Conservation (phyloP, 2,329 filamentous ascomycete genomes). For the Pseudogymnoascus sp. region DNA sequence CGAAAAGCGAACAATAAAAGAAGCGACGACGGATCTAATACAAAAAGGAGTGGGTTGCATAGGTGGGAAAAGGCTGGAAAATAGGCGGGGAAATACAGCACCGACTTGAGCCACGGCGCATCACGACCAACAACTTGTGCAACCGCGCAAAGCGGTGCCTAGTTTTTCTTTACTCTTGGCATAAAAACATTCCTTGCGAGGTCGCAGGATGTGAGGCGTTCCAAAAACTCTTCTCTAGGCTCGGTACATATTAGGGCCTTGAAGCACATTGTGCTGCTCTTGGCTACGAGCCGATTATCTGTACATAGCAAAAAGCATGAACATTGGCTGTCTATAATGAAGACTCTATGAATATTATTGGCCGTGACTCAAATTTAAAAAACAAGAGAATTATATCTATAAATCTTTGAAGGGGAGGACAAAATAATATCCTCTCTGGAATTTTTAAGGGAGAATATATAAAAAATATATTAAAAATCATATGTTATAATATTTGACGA, state of each 20-base stretch:
- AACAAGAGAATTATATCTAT: background rate
- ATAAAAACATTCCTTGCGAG: conserved; percentile 4
- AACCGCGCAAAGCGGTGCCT: background rate
- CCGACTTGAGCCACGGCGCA: conserved; percentile 3
- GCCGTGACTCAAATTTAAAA: background rate
- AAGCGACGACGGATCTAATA: background rate
- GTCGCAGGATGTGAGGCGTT: conserved; percentile 5
- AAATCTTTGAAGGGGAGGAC: background rate
- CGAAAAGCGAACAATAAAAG: background rate
- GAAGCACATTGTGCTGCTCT: background rate
- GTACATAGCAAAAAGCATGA: conserved; percentile 5
- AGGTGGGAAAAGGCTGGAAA: background rate
- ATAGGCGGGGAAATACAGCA: conserved; percentile 5
- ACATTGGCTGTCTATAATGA: background rate
- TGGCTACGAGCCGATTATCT: background rate
- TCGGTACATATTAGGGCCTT: background rate
- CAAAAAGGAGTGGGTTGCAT: background rate
- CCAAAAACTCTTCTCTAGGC: background rate
- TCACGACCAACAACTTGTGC: background rate
- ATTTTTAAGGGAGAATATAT: too few species aligned
- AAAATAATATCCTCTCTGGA: too few species aligned
- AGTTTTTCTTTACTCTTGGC: background rate
- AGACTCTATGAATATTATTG: background rate
- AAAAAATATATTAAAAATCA: too few species aligned
- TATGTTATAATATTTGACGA: too few species aligned